Evolutionary conservation across 345 rosid genomes (phyloP).

Genomic region (Lumnitzera littorea): DNA sequence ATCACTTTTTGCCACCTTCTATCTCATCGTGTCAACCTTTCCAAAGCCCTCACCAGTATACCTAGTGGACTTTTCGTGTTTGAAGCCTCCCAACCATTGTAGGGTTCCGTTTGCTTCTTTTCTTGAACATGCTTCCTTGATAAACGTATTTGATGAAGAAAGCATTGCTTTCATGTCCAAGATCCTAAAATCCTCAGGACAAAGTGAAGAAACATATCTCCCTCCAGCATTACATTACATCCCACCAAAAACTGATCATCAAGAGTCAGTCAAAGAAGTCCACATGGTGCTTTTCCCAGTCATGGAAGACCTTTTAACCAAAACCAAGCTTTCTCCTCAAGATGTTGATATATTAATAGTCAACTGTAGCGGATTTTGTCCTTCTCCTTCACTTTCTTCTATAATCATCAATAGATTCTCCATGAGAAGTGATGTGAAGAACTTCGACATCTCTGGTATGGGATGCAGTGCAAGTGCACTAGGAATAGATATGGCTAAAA

Average conservation of each 20-base stretch:
- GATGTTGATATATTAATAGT: slow-evolving; percentile 43
- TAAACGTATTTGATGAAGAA: slow-evolving; percentile 26
- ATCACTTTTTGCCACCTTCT: slow-evolving; percentile 6
- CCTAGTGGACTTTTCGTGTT: slow-evolving; percentile 47
- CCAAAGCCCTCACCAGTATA: slow-evolving; percentile 21
- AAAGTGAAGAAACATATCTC: slow-evolving; percentile 38
- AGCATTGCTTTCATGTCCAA: slow-evolving; percentile 51
- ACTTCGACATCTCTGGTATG: slow-evolving; percentile 54
- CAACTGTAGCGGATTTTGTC: slow-evolving; percentile 52
- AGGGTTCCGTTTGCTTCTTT: slow-evolving; percentile 29
- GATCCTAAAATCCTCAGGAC: slow-evolving; percentile 37
- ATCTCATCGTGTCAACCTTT: slow-evolving; percentile 3
- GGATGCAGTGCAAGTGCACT: slow-evolving; percentile 53
- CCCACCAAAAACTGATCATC: slow-evolving; percentile 38
- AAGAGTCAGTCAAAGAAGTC: slow-evolving; percentile 34
- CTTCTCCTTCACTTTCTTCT: slow-evolving; percentile 47
- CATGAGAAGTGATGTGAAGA: slow-evolving; percentile 35
- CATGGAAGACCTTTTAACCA: slow-evolving; percentile 37
- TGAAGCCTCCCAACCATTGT: slow-evolving; percentile 37
- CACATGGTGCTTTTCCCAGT: slow-evolving; percentile 41
- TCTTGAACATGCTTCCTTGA: slow-evolving; percentile 32
- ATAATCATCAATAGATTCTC: slow-evolving; percentile 35
- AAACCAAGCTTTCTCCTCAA: slow-evolving; percentile 24
- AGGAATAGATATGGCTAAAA: slow-evolving; percentile 35
- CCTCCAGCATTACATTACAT: slow-evolving; percentile 48